A percentile compares a stretch with the other conserved stretches of the same genome.
These are phyloP conservation scores for Chrysopogon serrulatus DNA, from an alignment of 176 grass and related monocot genomes.

Conservation along the genomic window DNA sequence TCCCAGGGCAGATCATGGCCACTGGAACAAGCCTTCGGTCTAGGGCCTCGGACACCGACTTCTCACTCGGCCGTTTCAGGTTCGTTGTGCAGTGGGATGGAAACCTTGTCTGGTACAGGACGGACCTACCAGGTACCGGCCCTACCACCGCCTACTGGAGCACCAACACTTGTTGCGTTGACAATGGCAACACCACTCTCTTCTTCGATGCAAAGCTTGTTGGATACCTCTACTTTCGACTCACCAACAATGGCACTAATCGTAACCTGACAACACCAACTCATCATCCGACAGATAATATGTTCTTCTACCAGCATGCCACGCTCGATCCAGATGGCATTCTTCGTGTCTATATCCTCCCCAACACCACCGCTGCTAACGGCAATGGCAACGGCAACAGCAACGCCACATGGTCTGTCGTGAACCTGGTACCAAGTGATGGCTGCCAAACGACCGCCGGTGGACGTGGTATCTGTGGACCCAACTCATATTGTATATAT, in stretches of 20 bases:
- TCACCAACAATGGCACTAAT: not conserved
- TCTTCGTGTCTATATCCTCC: not conserved
- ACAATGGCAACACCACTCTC: not conserved
- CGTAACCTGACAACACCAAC: not conserved
- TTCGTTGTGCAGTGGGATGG: not conserved
- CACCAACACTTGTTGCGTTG: not conserved
- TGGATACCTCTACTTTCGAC: not conserved
- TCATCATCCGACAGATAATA: not conserved
- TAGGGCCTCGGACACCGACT: not conserved
- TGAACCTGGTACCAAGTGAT: not conserved
- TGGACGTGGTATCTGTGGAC: not conserved
- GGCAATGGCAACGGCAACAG: no score
- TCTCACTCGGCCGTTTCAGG: not conserved
- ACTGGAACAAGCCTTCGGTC: not conserved
- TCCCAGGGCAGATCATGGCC: constrained; percentile 7
- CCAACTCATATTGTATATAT: not conserved
- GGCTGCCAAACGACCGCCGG: not conserved
- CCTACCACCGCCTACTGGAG: not conserved
- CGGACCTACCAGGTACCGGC: not conserved
- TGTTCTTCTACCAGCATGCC: not conserved
- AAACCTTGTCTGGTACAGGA: not conserved
- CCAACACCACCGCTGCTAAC: not conserved
- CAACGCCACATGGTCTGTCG: not conserved
- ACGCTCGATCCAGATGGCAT: no score
- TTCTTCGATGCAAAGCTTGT: not conserved